Evolutionary conservation across 2,329 filamentous ascomycete genomes (phyloP), one percentile per base, ranked within the genome.

Genomic region (Penicillium occitanis): DNA sequence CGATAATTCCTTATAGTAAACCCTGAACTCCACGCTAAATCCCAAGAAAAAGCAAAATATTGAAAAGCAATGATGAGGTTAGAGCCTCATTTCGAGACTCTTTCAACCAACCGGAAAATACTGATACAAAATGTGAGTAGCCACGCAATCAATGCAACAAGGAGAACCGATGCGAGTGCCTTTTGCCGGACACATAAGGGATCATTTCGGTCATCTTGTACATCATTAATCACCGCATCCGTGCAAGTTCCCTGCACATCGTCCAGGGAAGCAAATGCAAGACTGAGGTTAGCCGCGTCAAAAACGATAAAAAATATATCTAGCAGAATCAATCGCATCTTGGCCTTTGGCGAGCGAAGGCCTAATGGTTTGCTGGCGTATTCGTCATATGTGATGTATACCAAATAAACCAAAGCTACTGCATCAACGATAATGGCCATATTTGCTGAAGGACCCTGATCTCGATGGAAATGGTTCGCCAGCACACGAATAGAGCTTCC

Each of bases 231-330:
- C 69, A 75, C 69, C 68, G 78, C 71, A 78, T 73, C 84, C 78
- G 74, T 86, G 84, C 76, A 92, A 42, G 81, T 80, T 75, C 88
- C 89, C 48, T 83, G 82, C 35, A 84, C 81, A 71, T 90, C 86
- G 5, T 84, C 89, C 63, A 97, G 82, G 8, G 92, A 90, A 75
- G 92, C 91, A 76, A 97, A 97, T 1, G 94, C 93, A 69, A 99
- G 82, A 48, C 92, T 91, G 30, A 96, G 86, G 79, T 97, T 98
- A 61, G 93, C 93, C 3, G 93, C 93, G 77, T 97, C 94, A 81
- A 99, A 97, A 50, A 98, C 93, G 73, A 99, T 97, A 76, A 99
- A 99, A 73, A 97, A 89, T 3, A 99, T 84, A 78, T 99, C 95
- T 66, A 97, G 86, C 64, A 99, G 87, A 67, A 98, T 91, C 60